Conservation (phyloP, 768 basidiomycete genomes). For the Baorangia bicolor region DNA sequence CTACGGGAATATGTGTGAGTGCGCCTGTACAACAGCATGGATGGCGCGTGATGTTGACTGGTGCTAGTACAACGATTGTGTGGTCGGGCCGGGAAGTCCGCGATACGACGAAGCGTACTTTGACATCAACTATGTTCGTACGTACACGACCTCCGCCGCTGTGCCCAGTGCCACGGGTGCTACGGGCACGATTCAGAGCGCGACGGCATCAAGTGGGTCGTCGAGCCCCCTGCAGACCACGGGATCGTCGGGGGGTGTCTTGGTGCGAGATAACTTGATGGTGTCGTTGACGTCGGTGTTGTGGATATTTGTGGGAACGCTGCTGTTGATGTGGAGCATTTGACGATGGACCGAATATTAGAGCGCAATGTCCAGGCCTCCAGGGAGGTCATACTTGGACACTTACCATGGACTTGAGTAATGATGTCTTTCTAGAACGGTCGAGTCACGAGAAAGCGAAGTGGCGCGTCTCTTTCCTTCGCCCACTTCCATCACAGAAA, state of each 20-base stretch:
- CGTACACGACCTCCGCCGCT: constrained; percentile 42
- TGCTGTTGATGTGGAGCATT: constrained; percentile 6
- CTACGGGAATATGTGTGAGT: constrained; percentile 45
- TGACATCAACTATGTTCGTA: constrained; percentile 64
- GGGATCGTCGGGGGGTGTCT: neutral
- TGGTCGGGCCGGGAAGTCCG: constrained; percentile 53
- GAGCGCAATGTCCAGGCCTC: no score
- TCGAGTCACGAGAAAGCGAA: no score
- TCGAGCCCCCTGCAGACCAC: neutral
- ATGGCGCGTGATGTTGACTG: neutral
- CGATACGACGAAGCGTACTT: constrained; percentile 62
- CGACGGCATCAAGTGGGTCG: neutral
- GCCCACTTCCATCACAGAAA: no score
- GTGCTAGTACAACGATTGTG: constrained; percentile 49
- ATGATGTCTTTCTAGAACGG: no score
- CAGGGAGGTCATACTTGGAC: no score
- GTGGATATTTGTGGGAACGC: neutral
- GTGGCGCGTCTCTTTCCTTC: no score
- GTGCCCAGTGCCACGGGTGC: constrained; percentile 7
- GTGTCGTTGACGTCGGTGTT: neutral
- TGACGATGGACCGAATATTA: neutral
- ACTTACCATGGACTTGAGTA: no score
- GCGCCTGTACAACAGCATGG: neutral
- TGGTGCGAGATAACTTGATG: neutral
- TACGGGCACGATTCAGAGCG: neutral